Evolutionary conservation across 2,329 filamentous ascomycete genomes (phyloP), one percentile per base, ranked within the genome.

Genomic region (Trichoderma hamatum): DNA sequence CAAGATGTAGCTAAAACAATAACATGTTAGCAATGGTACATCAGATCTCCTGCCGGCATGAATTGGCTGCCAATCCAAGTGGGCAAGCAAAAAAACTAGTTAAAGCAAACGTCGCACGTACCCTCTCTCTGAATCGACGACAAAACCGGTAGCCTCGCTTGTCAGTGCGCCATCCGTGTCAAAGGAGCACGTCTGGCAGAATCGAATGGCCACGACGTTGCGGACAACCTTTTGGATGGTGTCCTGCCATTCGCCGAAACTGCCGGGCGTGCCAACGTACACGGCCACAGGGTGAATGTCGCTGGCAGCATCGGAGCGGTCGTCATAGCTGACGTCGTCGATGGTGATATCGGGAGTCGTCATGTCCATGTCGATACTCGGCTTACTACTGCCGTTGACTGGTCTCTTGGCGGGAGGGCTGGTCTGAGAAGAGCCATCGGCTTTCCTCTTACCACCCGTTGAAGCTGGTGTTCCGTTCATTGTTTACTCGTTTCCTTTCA

Each of bases 161-260:
- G 93, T 93, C 79, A 97, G 86, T 7, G 96, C 96, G 32, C 93
- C 84, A 75, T 99, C 96, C n/a, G 96, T 98, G 79, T 99, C 96
- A 79, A 99, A 99, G 28, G 95, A 94, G 79, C 93, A 97, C 0
- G 96, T 97, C 84, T 97, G 94, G 79, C 95, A 98, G 83, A 99
- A 99, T 73, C 97, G 92, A 76, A 99, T 98, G n/a, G 95, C 97
- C 61, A 99, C 96, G 21, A 98, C 96, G 74, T 94, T 97, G 78
- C 91, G 90, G 66, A 99, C 94, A 3, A 99, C 96, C 71, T 89
- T 91, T 80, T 97, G 94, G 70, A 98, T 97, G 0, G 94, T 97
- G 62, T 90, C 92, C 81, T 98, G 95, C 96, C 96, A 99, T 82
- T 97, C 94, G 46, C 80, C 79, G 60, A 80, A 72, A 73, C 78